phyloP scores from a whole-genome alignment of 495 filamentous ascomycete genomes.

The Xylaria castorea region DNA sequence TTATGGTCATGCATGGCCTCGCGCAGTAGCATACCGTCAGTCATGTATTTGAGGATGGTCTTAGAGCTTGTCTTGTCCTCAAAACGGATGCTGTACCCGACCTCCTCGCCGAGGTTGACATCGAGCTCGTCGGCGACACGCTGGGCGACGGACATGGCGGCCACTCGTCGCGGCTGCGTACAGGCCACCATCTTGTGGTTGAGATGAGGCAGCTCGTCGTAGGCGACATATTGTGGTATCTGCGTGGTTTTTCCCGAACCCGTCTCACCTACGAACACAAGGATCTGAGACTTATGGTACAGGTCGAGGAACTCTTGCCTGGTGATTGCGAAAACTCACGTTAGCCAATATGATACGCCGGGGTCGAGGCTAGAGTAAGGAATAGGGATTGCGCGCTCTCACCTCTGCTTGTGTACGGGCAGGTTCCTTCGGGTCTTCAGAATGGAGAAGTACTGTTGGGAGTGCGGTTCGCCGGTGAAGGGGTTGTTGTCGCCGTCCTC shows the following conservation, averaged over 20 bases:
- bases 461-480: slow-evolving; percentile 78
- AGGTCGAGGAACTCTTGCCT: slow-evolving; percentile 92
- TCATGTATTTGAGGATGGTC: slow-evolving; percentile 99
- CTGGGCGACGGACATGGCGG: slow-evolving; percentile 98
- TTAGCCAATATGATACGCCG: background rate
- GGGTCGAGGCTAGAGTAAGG: background rate
- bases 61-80: slow-evolving; percentile 91
- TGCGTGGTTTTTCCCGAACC: slow-evolving; percentile 99
- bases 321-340: background rate
- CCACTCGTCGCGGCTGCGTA: slow-evolving; percentile 97
- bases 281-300: slow-evolving; percentile 91
- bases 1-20: slow-evolving; percentile 98
- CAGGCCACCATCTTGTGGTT: slow-evolving; percentile 90
- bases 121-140: slow-evolving; percentile 98
- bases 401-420: slow-evolving; percentile 90
- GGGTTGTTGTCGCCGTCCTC: slow-evolving; percentile 88
- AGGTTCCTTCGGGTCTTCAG: slow-evolving; percentile 81
- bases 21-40: slow-evolving; percentile 96
- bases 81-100: slow-evolving; percentile 99
- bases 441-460: slow-evolving; percentile 86
- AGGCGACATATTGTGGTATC: slow-evolving; percentile 97
- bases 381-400: slow-evolving; percentile 35
- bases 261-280: slow-evolving; percentile 98
- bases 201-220: slow-evolving; percentile 90
- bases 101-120: slow-evolving; percentile 90